Base-by-base conservation (phyloP, 2,329 filamentous ascomycete genomes). In the Colletotrichum zoysiae region DNA sequence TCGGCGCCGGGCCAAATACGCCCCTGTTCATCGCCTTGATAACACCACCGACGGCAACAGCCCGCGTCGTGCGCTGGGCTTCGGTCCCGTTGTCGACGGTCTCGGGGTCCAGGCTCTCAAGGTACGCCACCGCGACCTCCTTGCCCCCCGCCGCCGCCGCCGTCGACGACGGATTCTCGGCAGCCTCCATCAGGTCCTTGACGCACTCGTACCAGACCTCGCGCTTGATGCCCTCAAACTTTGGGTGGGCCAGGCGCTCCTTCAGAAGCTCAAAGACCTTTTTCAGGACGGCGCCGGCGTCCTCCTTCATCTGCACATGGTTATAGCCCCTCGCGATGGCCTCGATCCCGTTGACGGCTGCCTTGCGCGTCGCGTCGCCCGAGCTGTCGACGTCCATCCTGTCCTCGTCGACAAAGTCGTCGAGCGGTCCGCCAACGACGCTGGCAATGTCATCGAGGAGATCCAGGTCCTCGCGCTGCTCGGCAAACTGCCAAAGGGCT, bases 401-500 rank as follows among this genome's bases (percentile, higher is more conserved):
- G 73, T 92, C 89, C 57, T 89, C 88, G 42, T 87, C 86, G 9
- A 79, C 81, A 5, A 88, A 76, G 38, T 90, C 87, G 55, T 91
- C 89, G 44, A 97, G 80, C 57, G 91, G 83, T 0, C 89, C 87
- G 38, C 82, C 84, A 16, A 93, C 89, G 63, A 97, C 88, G 7
- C 85, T 85, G 5, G 88, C 84, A 5, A 93, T 90, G 35, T 93
- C 89, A 5, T 87, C 83, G 76, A 93, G 89, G 81, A 97, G 84
- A 75, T 95, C 89, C 20, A 94, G 78, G 77, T 95, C 92, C 33
- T 87, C 86, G 58, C 92, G 87, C 18, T 88, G 88, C 48, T 88
- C 87, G n/a, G 90, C 88, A 76, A 95, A 93, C 66, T 90, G 86
- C 78, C 93, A 95, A 6, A 98, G 84, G 44, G 89, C 90, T 66